Evolutionary conservation across 2,329 filamentous ascomycete genomes (phyloP).

Genomic region (Arachnomyces sp.): DNA sequence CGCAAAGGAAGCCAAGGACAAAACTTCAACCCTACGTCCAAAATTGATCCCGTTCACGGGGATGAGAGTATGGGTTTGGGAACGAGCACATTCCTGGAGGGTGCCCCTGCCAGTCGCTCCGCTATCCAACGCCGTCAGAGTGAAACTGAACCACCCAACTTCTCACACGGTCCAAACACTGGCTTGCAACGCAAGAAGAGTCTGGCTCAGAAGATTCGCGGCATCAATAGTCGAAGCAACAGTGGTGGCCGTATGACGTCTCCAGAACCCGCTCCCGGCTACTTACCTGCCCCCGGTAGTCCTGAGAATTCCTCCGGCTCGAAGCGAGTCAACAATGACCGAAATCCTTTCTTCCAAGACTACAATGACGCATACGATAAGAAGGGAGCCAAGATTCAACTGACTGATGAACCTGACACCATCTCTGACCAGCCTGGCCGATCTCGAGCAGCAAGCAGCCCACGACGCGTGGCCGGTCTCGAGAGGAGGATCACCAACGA

Average conservation of each 20-base stretch:
- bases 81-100: slow-evolving; percentile 91
- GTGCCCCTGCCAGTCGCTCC: slow-evolving; percentile 73
- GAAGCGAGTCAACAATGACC: slow-evolving; percentile 35
- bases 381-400: slow-evolving; percentile 52
- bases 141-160: slow-evolving; percentile 49
- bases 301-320: slow-evolving; percentile 23
- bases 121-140: slow-evolving; percentile 69
- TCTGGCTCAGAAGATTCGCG: slow-evolving; percentile 80
- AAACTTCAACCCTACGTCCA: slow-evolving; percentile 58
- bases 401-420: slow-evolving; percentile 38
- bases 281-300: slow-evolving; percentile 8
- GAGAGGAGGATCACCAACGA: slow-evolving; percentile 31
- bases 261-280: slow-evolving; percentile 38
- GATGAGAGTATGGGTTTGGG: slow-evolving; percentile 76
- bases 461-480: slow-evolving; percentile 44
- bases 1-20: slow-evolving; percentile 28
- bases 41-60: slow-evolving; percentile 69
- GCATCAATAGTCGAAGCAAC: slow-evolving; percentile 62
- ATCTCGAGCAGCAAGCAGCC: slow-evolving; percentile 49
- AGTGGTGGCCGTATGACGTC: slow-evolving; percentile 51
- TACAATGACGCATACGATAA: slow-evolving; percentile 60
- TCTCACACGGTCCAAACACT: slow-evolving; percentile 22
- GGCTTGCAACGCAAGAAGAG: slow-evolving; percentile 88
- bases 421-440: slow-evolving; percentile 21
- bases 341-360: slow-evolving; percentile 78